Conservation (phyloP, 768 basidiomycete species). For the Tremella fuciformis region DNA sequence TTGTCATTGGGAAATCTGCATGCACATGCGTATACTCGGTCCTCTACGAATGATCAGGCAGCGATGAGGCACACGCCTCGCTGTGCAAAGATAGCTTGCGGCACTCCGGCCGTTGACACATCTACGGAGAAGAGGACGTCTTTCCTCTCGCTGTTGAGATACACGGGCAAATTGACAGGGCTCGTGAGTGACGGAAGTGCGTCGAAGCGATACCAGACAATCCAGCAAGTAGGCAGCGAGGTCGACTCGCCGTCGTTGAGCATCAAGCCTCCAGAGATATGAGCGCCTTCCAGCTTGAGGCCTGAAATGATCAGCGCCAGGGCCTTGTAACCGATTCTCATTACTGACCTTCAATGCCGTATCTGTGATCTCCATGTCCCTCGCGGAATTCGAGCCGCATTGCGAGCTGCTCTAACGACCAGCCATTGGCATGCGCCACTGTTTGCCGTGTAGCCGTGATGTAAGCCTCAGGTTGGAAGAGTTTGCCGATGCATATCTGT, state of each 20-base stretch:
- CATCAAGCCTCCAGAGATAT: constrained; percentile 69
- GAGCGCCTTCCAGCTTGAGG: constrained; percentile 79
- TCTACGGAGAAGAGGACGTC: constrained; percentile 88
- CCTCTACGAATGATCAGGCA: constrained; percentile 33
- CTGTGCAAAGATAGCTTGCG: constrained; percentile 72
- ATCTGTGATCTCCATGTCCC: constrained; percentile 72
- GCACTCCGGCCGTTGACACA: constrained; percentile 69
- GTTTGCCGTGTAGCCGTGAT: constrained; percentile 92
- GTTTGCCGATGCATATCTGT: constrained; percentile 78
- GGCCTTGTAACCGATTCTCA: neutral
- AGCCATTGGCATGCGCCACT: constrained; percentile 86
- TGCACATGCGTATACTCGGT: neutral
- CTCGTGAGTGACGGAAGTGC: constrained; percentile 52
- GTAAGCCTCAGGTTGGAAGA: constrained; percentile 96
- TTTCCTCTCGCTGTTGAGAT: constrained; percentile 76
- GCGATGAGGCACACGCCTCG: constrained; percentile 88
- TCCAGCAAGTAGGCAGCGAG: constrained; percentile 72
- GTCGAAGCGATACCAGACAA: constrained; percentile 71
- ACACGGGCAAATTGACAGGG: constrained; percentile 80
- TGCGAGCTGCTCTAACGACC: constrained; percentile 85
- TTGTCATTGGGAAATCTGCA: neutral
- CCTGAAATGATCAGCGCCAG: constrained; percentile 56
- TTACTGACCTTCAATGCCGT: constrained; percentile 78
- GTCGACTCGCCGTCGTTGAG: constrained; percentile 83
- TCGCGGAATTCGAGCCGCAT: constrained; percentile 77